Evolutionary conservation across 2,329 filamentous ascomycete species (phyloP).

Genomic region (Penicillium sp.): DNA sequence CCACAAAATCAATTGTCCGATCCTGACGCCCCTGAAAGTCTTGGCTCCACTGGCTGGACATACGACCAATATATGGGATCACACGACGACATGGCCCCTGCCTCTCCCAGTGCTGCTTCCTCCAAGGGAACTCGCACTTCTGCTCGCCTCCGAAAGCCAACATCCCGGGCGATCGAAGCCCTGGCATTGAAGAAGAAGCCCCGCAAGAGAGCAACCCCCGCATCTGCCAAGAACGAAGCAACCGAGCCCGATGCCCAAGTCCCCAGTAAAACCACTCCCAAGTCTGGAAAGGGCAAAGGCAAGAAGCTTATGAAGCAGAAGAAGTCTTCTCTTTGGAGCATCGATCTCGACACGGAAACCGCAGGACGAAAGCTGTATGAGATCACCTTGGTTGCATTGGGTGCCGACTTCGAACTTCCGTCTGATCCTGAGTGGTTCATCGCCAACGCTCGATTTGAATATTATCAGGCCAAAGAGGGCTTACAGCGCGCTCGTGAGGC

Average conservation of each 20-base stretch:
- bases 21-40: conserved; percentile 12
- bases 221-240: conserved; percentile 1
- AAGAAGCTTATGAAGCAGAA: background rate
- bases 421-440: conserved; percentile 5
- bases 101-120: conserved; percentile 17
- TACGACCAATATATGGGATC: conserved; percentile 16
- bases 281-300: background rate
- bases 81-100: conserved; percentile 7
- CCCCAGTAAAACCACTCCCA: background rate
- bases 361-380: conserved; percentile 12
- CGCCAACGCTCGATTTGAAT: background rate
- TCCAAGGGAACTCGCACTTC: conserved; percentile 26
- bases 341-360: conserved; percentile 5
- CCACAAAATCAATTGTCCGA: conserved; percentile 10
- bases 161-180: conserved; percentile 31
- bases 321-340: background rate
- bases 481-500: background rate
- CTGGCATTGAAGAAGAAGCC: conserved; percentile 15
- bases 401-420: conserved; percentile 10
- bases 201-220: conserved; percentile 3
- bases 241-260: background rate
- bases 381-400: conserved; percentile 5
- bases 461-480: background rate
- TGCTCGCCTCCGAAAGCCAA: conserved; percentile 30
- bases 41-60: conserved; percentile 13